phyloP scores from a whole-genome alignment of 768 basidiomycete species.

The Candolleomyces eurysporus region DNA sequence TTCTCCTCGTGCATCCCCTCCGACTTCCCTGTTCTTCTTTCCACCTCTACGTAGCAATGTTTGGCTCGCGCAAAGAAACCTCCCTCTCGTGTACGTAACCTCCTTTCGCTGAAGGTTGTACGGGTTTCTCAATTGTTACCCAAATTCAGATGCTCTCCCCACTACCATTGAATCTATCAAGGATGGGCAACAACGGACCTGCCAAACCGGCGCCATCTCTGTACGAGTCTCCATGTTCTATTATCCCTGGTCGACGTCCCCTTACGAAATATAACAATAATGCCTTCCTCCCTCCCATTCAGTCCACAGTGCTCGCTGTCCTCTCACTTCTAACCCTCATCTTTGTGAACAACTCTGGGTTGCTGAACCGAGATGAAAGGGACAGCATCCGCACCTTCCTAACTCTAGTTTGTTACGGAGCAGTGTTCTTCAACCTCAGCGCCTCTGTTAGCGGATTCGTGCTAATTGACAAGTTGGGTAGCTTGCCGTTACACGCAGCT shows the following conservation, averaged over 20 bases:
- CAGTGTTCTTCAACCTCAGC: constrained; percentile 15
- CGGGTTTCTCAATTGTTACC: background rate
- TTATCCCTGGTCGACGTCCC: too few relatives aligned
- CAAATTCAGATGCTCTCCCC: constrained; percentile 18
- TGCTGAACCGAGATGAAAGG: background rate
- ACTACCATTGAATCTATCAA: constrained; percentile 22
- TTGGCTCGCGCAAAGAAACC: background rate
- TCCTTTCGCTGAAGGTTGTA: background rate
- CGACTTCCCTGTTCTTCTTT: too few relatives aligned
- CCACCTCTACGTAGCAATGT: too few relatives aligned
- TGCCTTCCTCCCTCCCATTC: background rate
- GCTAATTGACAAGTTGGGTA: background rate
- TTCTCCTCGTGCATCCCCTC: too few relatives aligned
- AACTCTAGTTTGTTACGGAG: constrained; percentile 16
- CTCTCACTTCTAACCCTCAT: constrained; percentile 15
- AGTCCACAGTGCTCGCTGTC: constrained; percentile 21
- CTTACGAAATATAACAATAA: background rate
- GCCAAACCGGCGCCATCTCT: constrained; percentile 18
- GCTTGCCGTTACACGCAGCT: background rate
- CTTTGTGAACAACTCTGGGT: constrained; percentile 10
- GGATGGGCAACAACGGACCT: constrained; percentile 20
- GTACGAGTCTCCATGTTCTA: constrained; percentile 8
- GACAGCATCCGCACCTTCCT: constrained; percentile 3
- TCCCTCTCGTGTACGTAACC: background rate
- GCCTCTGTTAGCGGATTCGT: background rate